These are phyloP conservation scores for Debaryomyces udenii DNA, from an alignment of 1,139 yeast genomes.

Conservation along the genomic window DNA sequence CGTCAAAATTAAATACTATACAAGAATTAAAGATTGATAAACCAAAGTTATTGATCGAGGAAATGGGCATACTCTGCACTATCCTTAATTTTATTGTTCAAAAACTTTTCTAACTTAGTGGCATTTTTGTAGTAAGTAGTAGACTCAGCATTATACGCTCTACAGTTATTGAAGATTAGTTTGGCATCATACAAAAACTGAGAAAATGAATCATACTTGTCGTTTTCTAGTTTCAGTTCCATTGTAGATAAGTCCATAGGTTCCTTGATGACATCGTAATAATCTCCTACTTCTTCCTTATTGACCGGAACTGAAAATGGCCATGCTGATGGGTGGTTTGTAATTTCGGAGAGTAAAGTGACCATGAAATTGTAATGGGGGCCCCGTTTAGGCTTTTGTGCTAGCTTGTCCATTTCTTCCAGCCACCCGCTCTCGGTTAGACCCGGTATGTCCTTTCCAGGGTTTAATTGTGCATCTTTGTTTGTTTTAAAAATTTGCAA, in stretches of 20 bases:
- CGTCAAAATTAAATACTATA: conserved; percentile 7
- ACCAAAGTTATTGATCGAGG: conserved; percentile 18
- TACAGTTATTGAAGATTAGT: conserved; percentile 85
- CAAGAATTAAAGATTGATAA: conserved; percentile 8
- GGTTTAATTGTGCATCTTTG: conserved; percentile 41
- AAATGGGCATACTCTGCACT: conserved; percentile 67
- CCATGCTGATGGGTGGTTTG: conserved; percentile 98
- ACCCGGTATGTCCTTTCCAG: conserved; percentile 83
- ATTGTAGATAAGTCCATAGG: conserved; percentile 98
- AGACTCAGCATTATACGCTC: conserved; percentile 84
- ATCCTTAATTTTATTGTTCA: conserved; percentile 79
- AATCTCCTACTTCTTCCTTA: conserved; percentile 93
- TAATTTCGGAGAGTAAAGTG: conserved; percentile 81
- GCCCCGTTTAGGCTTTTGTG: conserved; percentile 91
- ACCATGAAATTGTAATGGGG: conserved; percentile 96
- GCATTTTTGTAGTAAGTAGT: conserved; percentile 93
- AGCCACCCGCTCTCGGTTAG: conserved; percentile 95
- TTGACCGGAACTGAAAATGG: conserved; percentile 94
- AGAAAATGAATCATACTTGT: conserved; percentile 87
- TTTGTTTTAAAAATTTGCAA: conserved; percentile 67
- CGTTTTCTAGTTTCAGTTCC: conserved; percentile 92
- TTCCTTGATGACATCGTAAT: conserved; percentile 92
- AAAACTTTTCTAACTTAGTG: conserved; percentile 85
- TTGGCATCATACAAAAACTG: conserved; percentile 89
- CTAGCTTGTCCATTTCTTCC: conserved; percentile 95